A percentile compares a stretch with the other conserved stretches of the same genome.
phyloP scores from a whole-genome alignment of 768 basidiomycete genomes.

The Psilocybe azurescens region DNA sequence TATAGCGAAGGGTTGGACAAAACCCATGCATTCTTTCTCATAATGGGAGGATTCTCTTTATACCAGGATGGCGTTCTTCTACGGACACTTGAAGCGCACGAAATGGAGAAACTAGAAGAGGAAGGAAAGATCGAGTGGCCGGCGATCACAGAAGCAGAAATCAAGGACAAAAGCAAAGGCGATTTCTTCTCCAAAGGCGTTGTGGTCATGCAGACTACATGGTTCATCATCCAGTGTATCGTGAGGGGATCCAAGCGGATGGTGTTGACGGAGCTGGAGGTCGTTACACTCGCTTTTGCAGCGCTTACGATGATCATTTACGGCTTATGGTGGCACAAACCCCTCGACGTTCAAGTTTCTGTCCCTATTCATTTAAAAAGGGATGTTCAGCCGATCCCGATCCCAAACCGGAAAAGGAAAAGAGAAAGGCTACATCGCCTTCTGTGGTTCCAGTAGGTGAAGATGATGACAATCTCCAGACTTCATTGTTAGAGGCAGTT shows the following conservation, averaged over 20 bases:
- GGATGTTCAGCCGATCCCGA: neutral
- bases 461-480: neutral
- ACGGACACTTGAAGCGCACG: neutral
- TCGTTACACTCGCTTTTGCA: constrained; percentile 39
- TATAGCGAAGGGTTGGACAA: constrained; percentile 19
- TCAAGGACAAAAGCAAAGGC: constrained; percentile 36
- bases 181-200: constrained; percentile 38
- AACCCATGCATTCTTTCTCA: constrained; percentile 22
- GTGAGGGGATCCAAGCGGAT: constrained; percentile 28
- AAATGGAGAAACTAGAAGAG: constrained; percentile 18
- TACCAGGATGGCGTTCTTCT: constrained; percentile 24
- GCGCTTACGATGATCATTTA: constrained; percentile 35
- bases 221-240: constrained; percentile 39
- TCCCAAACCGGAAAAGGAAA: neutral
- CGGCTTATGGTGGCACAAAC: constrained; percentile 45
- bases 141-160: constrained; percentile 22
- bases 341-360: constrained; percentile 31
- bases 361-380: constrained; percentile 9
- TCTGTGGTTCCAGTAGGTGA: neutral
- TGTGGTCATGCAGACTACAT: constrained; percentile 36
- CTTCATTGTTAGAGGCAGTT: neutral
- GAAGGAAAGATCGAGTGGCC: constrained; percentile 21
- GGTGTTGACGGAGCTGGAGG: constrained; percentile 38
- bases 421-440: neutral
- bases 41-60: constrained; percentile 27